Evolutionary conservation across 495 filamentous ascomycete genomes (phyloP), one percentile per base, ranked within the genome.

Genomic region (Penicillium arizonense): DNA sequence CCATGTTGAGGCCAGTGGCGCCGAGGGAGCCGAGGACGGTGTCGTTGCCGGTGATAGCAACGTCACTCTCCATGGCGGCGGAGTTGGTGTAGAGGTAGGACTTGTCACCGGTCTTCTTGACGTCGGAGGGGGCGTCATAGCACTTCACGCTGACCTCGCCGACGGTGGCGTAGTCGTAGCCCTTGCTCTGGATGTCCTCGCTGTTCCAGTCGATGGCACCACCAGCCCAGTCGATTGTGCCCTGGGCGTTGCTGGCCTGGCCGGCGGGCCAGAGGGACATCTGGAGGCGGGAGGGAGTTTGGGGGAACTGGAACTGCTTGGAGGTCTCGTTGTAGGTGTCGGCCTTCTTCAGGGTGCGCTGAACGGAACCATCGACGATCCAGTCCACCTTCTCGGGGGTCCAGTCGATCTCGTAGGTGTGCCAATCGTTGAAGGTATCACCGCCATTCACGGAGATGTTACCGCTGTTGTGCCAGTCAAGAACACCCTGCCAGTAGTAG

Each of bases 181-280:
- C 88, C 63, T 84, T 74, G 36, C 86, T 73, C 77, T 91, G 73
- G 78, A 96, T 92, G 65, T 93, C 88, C 43, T 76, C 73, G 57
- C 78, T 82, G 65, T 89, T 80, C 94, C 94, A 98, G 73, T 95
- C 79, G 56, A 98, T 90, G 50, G 78, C 71, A 53, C 94, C 94
- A 60, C 94, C 94, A 12, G 94, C 87, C 94, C 94, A 98, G 42
- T 82, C 80, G 55, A 96, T 83, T 13, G 94, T 97, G 53, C 95
- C 94, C 61, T 85, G 49, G 24, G 82, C 88, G 65, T 96, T 96
- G 69, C 81, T 79, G 18, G 84, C 69, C 41, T 86, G 78, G 61
- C 94, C 94, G 56, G 89, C 94, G 52, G 94, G 95, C 94, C 94
- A 98, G 64, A 97, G 83, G 11, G 95, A 97, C 55, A 98, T 77